Evolutionary conservation across 1,139 yeast species (phyloP), one percentile per base, ranked within the genome.

Genomic region (Hyphopichia fennica): DNA sequence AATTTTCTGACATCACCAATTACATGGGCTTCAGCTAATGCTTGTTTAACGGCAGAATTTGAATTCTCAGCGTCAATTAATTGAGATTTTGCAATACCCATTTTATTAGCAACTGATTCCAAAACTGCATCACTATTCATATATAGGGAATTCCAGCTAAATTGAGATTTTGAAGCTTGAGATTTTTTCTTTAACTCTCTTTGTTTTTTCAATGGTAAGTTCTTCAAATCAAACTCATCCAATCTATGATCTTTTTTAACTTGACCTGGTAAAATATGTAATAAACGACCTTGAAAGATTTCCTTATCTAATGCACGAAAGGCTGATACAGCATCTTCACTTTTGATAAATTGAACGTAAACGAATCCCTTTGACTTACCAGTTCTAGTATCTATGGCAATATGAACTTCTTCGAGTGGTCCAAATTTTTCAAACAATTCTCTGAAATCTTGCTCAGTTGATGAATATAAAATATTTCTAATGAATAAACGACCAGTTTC

Each of bases 11-110:
- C 96, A 62, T 87, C 95, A 37, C 93, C 95, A 57, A 93, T 84
- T 18, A 91, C 96, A 58, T 90, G 93, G 1, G 98, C 96, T 68
- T 93, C 99, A 0, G 99, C 99, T 49, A 93, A 77, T 0, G 99
- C 98, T 63, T 91, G 98, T 58, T 90, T 89, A n/a, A 93, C 98
- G 1, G 96, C 97, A 40, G 96, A 87, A 50, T 77, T 84, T 4
- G 96, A 79, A 51, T 84, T 87, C 53, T 88, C 86, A 1, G 96
- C 95, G 61, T 93, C 95, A 46, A 93, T 79, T 56, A 93, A 76
- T 47, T 89, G 90, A 3, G 95, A 75, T 60, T 93, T 95, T 25
- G 82, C 63, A 40, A 95, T 75, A 5, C 98, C 98, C 66, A 95
- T 67, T 53, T 84, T 84, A 15, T 80, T 65, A 0, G 99, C 97